Conservation (phyloP, 805 yeast species). For the Nakazawaea pomicola region DNA sequence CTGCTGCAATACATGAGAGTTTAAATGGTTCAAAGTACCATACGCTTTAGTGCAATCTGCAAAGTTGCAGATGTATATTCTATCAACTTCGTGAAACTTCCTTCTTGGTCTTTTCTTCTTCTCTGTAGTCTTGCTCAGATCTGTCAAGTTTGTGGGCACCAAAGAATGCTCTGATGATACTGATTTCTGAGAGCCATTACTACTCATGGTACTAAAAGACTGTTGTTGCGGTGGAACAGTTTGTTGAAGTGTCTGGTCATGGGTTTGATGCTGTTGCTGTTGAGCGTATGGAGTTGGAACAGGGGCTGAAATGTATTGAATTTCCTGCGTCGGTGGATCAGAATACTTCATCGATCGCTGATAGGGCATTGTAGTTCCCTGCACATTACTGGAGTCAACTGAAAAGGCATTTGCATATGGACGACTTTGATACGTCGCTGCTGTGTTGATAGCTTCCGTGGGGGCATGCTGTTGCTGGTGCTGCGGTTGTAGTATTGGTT, state of each 20-base stretch:
- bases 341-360: neutral
- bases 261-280: neutral
- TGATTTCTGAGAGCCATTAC: neutral
- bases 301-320: neutral
- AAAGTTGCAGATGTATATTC: conserved; percentile 45
- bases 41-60: conserved; percentile 47
- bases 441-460: too few relatives aligned
- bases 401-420: too few relatives aligned
- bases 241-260: too few relatives aligned
- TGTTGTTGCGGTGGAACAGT: too few relatives aligned
- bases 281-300: neutral
- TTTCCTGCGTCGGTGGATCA: neutral
- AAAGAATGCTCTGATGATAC: neutral
- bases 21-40: conserved; percentile 56
- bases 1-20: conserved; percentile 50
- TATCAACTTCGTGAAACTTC: conserved; percentile 49
- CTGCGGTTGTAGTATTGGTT: too few relatives aligned
- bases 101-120: conserved; percentile 43
- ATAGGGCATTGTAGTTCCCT: too few relatives aligned
- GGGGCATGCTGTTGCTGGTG: too few relatives aligned
- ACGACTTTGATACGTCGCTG: too few relatives aligned
- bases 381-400: too few relatives aligned
- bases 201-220: too few relatives aligned
- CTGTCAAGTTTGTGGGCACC: too few relatives aligned
- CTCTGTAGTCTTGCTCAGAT: too few relatives aligned